These are phyloP conservation scores for Leucocoprinus birnbaumii DNA, from an alignment of 768 basidiomycete genomes.

Conservation along the genomic window DNA sequence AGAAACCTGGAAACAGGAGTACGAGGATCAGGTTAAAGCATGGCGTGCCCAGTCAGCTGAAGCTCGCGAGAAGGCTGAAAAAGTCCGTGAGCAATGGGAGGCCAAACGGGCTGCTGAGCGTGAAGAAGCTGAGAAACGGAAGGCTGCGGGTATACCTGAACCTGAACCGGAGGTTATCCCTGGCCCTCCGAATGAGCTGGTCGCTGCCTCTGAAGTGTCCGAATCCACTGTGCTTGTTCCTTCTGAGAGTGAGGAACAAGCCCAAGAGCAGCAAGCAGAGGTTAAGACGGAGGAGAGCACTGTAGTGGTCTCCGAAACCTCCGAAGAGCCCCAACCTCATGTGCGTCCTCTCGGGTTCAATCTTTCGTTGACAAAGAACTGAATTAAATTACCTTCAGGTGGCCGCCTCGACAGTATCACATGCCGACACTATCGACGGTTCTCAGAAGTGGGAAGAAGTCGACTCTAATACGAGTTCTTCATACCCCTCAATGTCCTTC, in stretches of 20 bases:
- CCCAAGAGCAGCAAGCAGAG: not conserved
- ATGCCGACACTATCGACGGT: constrained; percentile 36
- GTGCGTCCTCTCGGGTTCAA: not conserved
- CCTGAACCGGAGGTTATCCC: not conserved
- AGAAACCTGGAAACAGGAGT: constrained; percentile 63
- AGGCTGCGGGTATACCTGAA: constrained; percentile 14
- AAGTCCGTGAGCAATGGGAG: constrained; percentile 72
- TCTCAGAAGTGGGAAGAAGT: constrained; percentile 77
- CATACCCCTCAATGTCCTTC: constrained; percentile 80
- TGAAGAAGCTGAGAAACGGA: constrained; percentile 28
- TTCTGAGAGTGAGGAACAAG: not conserved
- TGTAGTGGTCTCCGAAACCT: constrained; percentile 22
- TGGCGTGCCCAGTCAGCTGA: constrained; percentile 76
- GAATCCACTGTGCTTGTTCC: not conserved
- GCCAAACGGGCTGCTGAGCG: constrained; percentile 46
- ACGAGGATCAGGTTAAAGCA: constrained; percentile 61
- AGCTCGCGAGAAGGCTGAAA: constrained; percentile 73
- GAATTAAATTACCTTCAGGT: no score
- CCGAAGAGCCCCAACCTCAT: constrained; percentile 4
- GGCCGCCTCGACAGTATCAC: constrained; percentile 22
- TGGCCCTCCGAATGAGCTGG: not conserved
- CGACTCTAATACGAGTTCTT: constrained; percentile 54
- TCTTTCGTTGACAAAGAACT: no score
- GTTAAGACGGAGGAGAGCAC: not conserved
- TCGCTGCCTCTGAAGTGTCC: no score